Base-by-base conservation (phyloP, 192 early-diverging fungal species). In the Glomus cerebriforme region DNA sequence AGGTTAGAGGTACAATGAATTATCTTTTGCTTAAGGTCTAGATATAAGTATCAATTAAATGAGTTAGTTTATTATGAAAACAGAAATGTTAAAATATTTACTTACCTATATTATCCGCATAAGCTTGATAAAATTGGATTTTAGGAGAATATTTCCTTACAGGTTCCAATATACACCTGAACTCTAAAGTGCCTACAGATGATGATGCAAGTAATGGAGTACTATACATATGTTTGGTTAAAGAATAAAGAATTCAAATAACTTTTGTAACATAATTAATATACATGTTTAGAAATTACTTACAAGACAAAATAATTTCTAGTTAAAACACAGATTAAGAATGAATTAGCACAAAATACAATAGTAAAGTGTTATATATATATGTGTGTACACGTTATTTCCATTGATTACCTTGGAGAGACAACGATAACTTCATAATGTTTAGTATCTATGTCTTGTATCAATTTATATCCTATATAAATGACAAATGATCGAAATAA, bases 141-240 rank as follows among this genome's bases (percentile, higher is more conserved):
- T 92, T 83, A 3, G 86, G 80, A 13, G 85, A 84, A 77, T 87
- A 87, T 0, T 81, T 80, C 72, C 94, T 82, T 29, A 95, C 89
- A 1, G 96, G 94, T 81, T 97, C 96, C 72, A 92, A 92, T 80
- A 96, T 95, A 63, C 91, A 94, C 58, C 94, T 87, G 85, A 92
- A 94, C 80, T 97, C 95, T 8, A 95, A 88, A 12, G 95, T 96
- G 6, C 95, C 95, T 0, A 96, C 94, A 1, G 92, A 90, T 45
- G 90, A 91, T 79, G 91, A 92, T n/a, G 96, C 94, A 69, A 97
- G 86, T 39, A 97, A 81, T 19, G 96, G 96, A 47, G 96, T 97
- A 82, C 68, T 70, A 45, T 13, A 45, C 3, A 70, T 70, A 13
- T 10, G 95, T 43, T 12, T 43, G 12, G 39, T 43, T 43, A 31